phyloP scores from a whole-genome alignment of 176 grass and related monocot genomes.

The Lolium multiflorum region DNA sequence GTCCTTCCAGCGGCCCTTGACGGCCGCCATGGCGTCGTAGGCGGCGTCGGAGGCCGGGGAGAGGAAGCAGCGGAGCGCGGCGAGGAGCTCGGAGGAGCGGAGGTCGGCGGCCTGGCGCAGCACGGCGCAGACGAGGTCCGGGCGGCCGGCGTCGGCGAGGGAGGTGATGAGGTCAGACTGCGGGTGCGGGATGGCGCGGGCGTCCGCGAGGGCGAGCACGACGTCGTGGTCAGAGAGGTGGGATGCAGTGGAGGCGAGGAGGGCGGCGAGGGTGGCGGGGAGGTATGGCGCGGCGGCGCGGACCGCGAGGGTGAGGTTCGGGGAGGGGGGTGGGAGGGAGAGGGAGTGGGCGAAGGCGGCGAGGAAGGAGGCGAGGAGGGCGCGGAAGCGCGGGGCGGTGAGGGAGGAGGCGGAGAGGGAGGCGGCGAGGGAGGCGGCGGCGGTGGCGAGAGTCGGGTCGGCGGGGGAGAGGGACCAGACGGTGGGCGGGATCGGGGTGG shows the following conservation, averaged over 20 bases:
- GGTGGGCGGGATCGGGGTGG: constrained; percentile 50
- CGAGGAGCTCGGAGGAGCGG: constrained; percentile 60
- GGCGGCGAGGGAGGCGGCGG: constrained; percentile 42
- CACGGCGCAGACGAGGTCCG: constrained; percentile 61
- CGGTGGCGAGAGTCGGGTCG: constrained; percentile 48
- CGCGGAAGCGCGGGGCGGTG: constrained; percentile 39
- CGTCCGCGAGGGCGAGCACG: constrained; percentile 51
- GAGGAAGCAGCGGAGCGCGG: constrained; percentile 63
- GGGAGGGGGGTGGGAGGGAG: constrained; percentile 16
- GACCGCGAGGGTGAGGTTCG: constrained; percentile 9
- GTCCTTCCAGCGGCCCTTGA: constrained; percentile 68
- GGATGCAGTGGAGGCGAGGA: constrained; percentile 50
- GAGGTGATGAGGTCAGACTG: constrained; percentile 45
- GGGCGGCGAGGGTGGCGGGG: constrained; percentile 37
- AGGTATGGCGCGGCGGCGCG: constrained; percentile 45
- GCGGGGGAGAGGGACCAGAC: constrained; percentile 63
- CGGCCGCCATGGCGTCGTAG: constrained; percentile 58
- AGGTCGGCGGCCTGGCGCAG: constrained; percentile 66
- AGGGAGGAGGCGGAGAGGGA: constrained; percentile 29
- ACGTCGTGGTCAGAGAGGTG: constrained; percentile 44
- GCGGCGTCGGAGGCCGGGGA: constrained; percentile 58
- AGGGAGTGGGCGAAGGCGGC: constrained; percentile 41
- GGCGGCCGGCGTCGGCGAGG: constrained; percentile 47
- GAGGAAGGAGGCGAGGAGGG: constrained; percentile 59
- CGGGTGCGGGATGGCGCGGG: constrained; percentile 49